Evolutionary conservation across 371 early-diverging fungal genomes (phyloP).

Genomic region (Apophysomyces elegans): DNA sequence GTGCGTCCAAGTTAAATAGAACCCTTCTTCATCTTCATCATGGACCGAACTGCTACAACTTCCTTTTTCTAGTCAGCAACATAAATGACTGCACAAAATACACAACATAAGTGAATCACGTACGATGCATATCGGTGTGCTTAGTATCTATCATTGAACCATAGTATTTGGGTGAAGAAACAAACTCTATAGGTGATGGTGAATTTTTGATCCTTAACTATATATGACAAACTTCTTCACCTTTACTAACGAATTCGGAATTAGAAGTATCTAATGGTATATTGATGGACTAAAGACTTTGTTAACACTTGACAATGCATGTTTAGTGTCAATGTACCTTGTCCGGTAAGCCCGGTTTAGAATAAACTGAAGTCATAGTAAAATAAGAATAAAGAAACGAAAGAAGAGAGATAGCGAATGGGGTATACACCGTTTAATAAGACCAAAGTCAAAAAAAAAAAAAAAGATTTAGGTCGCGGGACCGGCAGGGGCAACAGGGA

Average conservation of each 20-base stretch:
- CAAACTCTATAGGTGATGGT: background rate
- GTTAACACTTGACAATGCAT: background rate
- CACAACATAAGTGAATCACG: background rate
- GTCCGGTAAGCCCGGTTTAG: background rate
- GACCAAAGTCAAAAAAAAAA: no score
- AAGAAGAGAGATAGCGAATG: background rate
- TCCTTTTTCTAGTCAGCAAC: background rate
- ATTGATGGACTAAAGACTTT: background rate
- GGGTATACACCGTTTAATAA: no score
- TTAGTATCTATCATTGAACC: background rate
- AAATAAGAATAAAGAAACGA: background rate
- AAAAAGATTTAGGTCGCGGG: background rate
- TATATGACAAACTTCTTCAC: background rate
- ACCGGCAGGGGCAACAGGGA: background rate
- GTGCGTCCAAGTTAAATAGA: conserved; percentile 48
- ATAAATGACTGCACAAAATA: background rate
- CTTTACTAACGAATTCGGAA: background rate
- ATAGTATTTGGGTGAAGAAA: background rate
- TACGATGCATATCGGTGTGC: background rate
- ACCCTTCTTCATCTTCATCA: conserved; percentile 45
- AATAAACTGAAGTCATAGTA: conserved; percentile 1
- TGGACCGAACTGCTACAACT: conserved; percentile 5
- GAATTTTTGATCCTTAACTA: background rate
- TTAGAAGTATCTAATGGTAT: background rate
- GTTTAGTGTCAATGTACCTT: background rate